Conservation (phyloP, 2,329 filamentous ascomycete genomes). For the Aspergillus tanneri region DNA sequence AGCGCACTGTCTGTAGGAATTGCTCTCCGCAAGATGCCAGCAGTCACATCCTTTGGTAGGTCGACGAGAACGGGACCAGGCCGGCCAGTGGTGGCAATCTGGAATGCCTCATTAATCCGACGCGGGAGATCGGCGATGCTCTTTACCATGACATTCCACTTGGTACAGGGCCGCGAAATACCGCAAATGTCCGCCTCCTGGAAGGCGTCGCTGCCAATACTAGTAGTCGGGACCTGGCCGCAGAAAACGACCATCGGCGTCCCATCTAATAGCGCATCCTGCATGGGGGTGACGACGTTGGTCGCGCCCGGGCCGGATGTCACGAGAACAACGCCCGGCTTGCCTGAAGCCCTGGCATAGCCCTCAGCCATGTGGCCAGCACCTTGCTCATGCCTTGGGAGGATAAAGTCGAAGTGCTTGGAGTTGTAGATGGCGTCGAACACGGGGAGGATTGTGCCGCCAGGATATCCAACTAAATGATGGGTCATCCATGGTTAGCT, state of each 20-base stretch:
- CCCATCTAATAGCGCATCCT: conserved; percentile 87
- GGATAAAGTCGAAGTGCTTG: conserved; percentile 86
- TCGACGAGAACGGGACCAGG: conserved; percentile 92
- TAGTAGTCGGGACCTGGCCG: conserved; percentile 83
- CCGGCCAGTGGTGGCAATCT: conserved; percentile 87
- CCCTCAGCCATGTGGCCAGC: conserved; percentile 97
- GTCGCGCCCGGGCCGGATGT: conserved; percentile 93
- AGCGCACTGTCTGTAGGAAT: neutral
- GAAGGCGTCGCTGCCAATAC: conserved; percentile 90
- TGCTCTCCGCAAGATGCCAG: neutral
- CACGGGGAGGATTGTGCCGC: conserved; percentile 88
- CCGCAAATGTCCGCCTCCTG: conserved; percentile 90
- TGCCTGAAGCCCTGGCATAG: conserved; percentile 84
- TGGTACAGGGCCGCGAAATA: conserved; percentile 87
- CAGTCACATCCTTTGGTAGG: conserved; percentile 77
- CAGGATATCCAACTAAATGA: conserved; percentile 72
- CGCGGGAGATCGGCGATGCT: conserved; percentile 82
- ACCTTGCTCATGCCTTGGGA: conserved; percentile 91
- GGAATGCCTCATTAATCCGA: conserved; percentile 91
- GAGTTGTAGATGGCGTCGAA: conserved; percentile 98
- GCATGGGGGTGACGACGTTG: conserved; percentile 90
- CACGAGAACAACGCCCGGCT: conserved; percentile 88
- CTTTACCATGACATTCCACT: conserved; percentile 98
- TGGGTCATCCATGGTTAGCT: conserved; percentile 76
- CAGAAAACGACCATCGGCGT: conserved; percentile 91